Evolutionary conservation across 2,329 filamentous ascomycete genomes (phyloP).

Genomic region (Paraconiothyrium sp.): DNA sequence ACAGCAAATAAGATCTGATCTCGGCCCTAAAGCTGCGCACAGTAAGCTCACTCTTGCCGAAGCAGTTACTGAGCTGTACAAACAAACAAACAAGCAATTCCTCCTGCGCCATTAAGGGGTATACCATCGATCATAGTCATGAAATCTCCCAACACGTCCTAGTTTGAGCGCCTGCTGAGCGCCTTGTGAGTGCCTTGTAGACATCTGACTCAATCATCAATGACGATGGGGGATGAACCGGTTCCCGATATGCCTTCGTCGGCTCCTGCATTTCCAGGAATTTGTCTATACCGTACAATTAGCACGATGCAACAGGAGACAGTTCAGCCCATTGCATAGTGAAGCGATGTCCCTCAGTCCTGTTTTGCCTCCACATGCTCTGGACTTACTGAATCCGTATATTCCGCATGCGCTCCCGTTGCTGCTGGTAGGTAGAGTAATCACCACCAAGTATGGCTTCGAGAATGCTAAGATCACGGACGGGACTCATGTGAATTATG

Average conservation of each 20-base stretch:
- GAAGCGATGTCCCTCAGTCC: neutral
- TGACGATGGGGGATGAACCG: neutral
- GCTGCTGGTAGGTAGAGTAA: constrained; percentile 76
- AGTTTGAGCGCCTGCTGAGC: neutral
- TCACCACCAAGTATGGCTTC: constrained; percentile 78
- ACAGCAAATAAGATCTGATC: constrained; percentile 8
- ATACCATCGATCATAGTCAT: constrained; percentile 21
- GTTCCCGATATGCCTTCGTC: neutral
- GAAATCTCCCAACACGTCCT: neutral
- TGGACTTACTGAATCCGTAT: constrained; percentile 41
- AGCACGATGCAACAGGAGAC: neutral
- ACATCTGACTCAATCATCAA: neutral
- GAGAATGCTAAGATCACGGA: constrained; percentile 67
- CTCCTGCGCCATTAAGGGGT: constrained; percentile 19
- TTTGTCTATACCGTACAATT: neutral
- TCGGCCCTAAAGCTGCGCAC: constrained; percentile 16
- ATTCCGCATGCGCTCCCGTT: constrained; percentile 69
- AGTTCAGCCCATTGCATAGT: constrained; percentile 8
- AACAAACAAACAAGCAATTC: constrained; percentile 12
- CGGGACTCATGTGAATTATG: constrained; percentile 25
- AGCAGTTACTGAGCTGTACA: constrained; percentile 14
- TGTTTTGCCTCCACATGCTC: constrained; percentile 20
- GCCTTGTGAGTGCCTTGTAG: neutral
- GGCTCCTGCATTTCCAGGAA: neutral
- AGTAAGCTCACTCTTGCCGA: constrained; percentile 19